A percentile compares a stretch with the other conserved stretches of the same genome.
Conservation (phyloP, 2,329 filamentous ascomycete genomes). For the Fusarium falciforme region DNA sequence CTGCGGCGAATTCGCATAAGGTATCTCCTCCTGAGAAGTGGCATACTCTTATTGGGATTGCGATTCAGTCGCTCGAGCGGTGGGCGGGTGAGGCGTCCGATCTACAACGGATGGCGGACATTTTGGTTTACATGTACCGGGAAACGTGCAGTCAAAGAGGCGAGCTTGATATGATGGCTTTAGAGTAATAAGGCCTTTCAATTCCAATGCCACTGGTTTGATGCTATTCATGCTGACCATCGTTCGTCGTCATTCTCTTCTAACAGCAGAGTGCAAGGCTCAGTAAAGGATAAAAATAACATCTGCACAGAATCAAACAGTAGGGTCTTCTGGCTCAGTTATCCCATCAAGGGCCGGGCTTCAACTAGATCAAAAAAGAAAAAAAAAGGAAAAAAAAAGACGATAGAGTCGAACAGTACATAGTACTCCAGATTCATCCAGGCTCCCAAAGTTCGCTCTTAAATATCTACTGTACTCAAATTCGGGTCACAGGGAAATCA, state of each 20-base stretch:
- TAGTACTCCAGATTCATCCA: too few species aligned
- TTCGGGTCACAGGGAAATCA: conserved; percentile 5
- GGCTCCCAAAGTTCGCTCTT: background rate
- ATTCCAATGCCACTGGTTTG: background rate
- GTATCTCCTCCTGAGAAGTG: background rate
- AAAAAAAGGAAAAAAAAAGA: too few species aligned
- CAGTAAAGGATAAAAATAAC: too few species aligned
- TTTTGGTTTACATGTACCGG: background rate
- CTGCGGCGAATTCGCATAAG: background rate
- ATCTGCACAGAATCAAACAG: too few species aligned
- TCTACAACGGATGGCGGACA: background rate
- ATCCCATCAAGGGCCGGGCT: too few species aligned
- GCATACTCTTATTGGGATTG: background rate
- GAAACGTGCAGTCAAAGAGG: background rate
- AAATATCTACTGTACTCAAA: background rate
- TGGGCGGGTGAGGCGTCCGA: background rate
- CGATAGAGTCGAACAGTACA: too few species aligned
- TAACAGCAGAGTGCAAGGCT: too few species aligned
- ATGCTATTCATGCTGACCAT: background rate
- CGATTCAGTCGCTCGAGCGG: background rate
- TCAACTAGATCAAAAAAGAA: too few species aligned
- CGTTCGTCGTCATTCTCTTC: too few species aligned
- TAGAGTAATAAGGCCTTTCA: background rate
- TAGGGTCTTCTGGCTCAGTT: too few species aligned
- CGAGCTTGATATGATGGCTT: background rate